Evolutionary conservation across 1,139 yeast genomes (phyloP), one percentile per base, ranked within the genome.

Genomic region (Debaryomyces coudertii): DNA sequence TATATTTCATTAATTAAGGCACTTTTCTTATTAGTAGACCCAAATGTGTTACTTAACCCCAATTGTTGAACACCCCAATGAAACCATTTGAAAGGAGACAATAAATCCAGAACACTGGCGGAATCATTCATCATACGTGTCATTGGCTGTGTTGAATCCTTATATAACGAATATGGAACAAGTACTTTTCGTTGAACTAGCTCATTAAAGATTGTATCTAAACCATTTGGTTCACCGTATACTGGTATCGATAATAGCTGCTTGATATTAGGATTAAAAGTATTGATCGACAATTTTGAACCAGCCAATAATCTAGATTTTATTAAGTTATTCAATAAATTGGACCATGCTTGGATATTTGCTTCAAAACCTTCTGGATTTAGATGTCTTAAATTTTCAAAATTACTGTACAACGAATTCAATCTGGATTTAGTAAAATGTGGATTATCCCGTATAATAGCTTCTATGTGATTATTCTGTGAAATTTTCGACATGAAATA

Each of bases 321-420:
- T 28, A 69, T 53, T 22, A 72, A 45, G 8, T 58, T 56, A 7
- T 43, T 39, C 12, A 74, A 48, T 14, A 73, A 58, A 7, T 55
- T 47, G 5, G 50, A 42, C 95, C 95, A 87, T 1, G 90, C 86
- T 2, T 64, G 62, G n/a, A 85, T 52, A 56, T 87, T 87, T 20
- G 93, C 93, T 31, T 73, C 79, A 53, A 71, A 86, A 1, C 95
- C 95, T 51, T 84, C 90, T 1, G 79, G 79, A 57, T 87, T 87
- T 18, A 76, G 55, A 7, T 73, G 77, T 54, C 73, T 69, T 30
- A 82, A 70, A 8, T 71, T 69, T 6, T 68, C 60, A 56, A 85
- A 86, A 60, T 86, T 80, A 9, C 87, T 79, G 57, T 82, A 87
- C 33, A 87, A 69, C 2, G 90, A 85, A n/a, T 74, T 71, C 41